Base-by-base conservation (phyloP, 352 stramenopile genomes). In the Globisporangium solare region DNA sequence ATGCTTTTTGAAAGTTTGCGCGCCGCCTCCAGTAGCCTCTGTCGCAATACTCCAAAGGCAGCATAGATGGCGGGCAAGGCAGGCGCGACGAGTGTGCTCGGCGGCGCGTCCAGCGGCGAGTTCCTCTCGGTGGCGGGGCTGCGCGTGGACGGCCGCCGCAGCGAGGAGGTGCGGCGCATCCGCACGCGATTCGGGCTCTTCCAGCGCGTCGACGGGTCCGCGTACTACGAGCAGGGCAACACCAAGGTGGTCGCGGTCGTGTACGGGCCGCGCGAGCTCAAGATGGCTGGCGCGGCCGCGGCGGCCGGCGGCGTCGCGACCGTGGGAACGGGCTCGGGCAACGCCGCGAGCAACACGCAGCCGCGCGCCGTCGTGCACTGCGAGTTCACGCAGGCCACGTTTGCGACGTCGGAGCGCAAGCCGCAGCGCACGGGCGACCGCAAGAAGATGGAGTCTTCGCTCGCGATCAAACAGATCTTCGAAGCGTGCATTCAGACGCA, bases 401-500 rank as follows among this genome's bases (percentile, higher is more conserved):
- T 95, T 58, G 83, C 84, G 24, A 94, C 85, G 7, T 92, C 76
- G 27, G 87, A 97, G 62, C 83, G 88, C 61, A 92, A 92, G 52
- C 54, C 79, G 14, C 73, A 83, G 59, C 83, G 86, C 55, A 76
- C 73, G 46, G 86, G 84, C 49, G 90, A 97, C 64, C 76, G 88
- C 55, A 93, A 91, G 67, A 91, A 87, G 48, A 73, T 92, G 53
- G 90, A 97, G 67, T 80, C 89, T 56, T 88, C 86, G 57, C 81
- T 94, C 39, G 83, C 85, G 40, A 74, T 97, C 49, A 94, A 97
- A 68, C 83, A 97, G 70, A 95, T 95, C 48, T 97, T 97, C 50
- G 84, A 95, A 56, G 83, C 85, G 27, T 94, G 85, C 47, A 88
- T 97, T 55, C 86, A 95, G 73, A 95, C 88, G 51, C 76, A 97